A percentile compares a stretch with the other conserved stretches of the same genome.
These are phyloP conservation scores for Ochromonas danica DNA, from an alignment of 108 stramenopile genomes.

Conservation along the genomic window DNA sequence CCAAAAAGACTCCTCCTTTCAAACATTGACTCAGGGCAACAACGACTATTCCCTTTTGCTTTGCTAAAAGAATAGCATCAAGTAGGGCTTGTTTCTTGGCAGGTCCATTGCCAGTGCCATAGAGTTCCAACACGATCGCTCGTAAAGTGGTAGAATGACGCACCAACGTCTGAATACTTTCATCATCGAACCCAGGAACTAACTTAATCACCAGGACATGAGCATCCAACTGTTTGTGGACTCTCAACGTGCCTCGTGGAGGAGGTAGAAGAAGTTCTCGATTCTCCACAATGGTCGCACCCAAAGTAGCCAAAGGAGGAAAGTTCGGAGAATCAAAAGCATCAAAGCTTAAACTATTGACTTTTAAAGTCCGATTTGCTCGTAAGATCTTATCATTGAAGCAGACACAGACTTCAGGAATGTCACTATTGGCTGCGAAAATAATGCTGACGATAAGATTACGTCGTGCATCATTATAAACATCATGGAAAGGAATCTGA, in stretches of 20 bases:
- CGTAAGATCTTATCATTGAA: slow-evolving; percentile 83
- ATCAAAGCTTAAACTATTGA: slow-evolving; percentile 71
- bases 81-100: slow-evolving; percentile 51
- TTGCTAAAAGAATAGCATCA: slow-evolving; percentile 38
- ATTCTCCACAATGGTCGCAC: slow-evolving; percentile 75
- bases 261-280: slow-evolving; percentile 69
- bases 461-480: slow-evolving; percentile 88
- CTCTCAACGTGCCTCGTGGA: slow-evolving; percentile 67
- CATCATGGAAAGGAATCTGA: slow-evolving; percentile 80
- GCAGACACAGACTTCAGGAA: slow-evolving; percentile 88
- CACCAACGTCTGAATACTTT: slow-evolving; percentile 44
- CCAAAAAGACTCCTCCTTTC: slow-evolving; percentile 77
- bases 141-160: slow-evolving; percentile 49
- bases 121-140: slow-evolving; percentile 85
- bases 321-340: slow-evolving; percentile 94
- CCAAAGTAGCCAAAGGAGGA: slow-evolving; percentile 80
- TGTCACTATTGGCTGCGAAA: slow-evolving; percentile 72
- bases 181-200: slow-evolving; percentile 92
- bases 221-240: slow-evolving; percentile 81
- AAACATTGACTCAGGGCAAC: slow-evolving; percentile 89
- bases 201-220: slow-evolving; percentile 74
- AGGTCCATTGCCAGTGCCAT: slow-evolving; percentile 92
- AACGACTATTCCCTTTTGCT: slow-evolving; percentile 65
- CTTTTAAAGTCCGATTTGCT: slow-evolving; percentile 80
- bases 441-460: slow-evolving; percentile 79